Evolutionary conservation across 176 grass and related monocot species (phyloP).

Genomic region (Triticum turgidum): DNA sequence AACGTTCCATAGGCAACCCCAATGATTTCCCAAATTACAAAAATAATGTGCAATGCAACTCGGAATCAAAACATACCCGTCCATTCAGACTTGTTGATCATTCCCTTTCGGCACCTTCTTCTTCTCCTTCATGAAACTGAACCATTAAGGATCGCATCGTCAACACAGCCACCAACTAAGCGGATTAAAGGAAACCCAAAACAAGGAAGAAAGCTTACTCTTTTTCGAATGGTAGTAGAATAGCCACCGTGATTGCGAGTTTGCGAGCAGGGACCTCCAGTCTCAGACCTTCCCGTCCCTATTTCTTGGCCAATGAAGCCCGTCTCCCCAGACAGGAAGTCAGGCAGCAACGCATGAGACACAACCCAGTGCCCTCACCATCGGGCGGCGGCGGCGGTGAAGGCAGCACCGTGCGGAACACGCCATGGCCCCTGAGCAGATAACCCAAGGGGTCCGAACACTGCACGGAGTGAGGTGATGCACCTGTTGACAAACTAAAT

Average conservation of each 20-base stretch:
- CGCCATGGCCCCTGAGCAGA: neutral
- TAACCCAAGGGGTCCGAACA: slow-evolving; percentile 32
- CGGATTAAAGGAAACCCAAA: slow-evolving; percentile 12
- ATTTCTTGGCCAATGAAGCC: neutral
- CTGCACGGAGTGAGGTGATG: neutral
- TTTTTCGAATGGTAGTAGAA: slow-evolving; percentile 61
- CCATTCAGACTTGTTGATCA: slow-evolving; percentile 61
- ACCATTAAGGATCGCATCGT: neutral
- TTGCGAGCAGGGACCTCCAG: slow-evolving; percentile 63
- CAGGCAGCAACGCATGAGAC: slow-evolving; percentile 47
- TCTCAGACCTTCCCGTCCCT: slow-evolving; percentile 29
- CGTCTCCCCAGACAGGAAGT: slow-evolving; percentile 39
- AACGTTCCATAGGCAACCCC: neutral
- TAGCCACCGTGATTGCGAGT: slow-evolving; percentile 49
- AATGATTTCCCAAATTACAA: neutral
- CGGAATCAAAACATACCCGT: slow-evolving; percentile 44
- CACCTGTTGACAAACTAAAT: neutral
- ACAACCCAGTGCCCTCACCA: slow-evolving; percentile 34
- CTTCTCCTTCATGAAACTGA: slow-evolving; percentile 61
- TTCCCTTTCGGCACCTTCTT: slow-evolving; percentile 57
- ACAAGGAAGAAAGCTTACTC: slow-evolving; percentile 47
- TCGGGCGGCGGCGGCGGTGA: slow-evolving; percentile 4
- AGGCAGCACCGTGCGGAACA: slow-evolving; percentile 20
- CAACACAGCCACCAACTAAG: neutral
- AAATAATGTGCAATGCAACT: neutral